Base-by-base conservation (phyloP, 768 basidiomycete species). In the Amanita thiersii region DNA sequence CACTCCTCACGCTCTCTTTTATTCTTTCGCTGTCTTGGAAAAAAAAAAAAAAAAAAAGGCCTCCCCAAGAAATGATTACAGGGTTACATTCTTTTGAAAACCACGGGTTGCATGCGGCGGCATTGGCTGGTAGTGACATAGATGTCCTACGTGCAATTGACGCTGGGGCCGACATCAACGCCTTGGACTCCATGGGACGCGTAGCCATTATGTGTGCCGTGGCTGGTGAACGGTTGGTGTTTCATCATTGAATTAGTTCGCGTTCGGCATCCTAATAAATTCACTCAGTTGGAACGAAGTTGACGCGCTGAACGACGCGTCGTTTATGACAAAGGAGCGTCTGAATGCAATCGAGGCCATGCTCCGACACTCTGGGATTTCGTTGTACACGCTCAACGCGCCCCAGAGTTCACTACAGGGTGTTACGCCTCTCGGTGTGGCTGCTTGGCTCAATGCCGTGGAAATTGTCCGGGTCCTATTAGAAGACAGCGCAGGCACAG, bases 341-440 rank as follows among this genome's bases (percentile, higher is more conserved):
- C 62, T 86, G 37, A 60, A 69, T 31, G 67, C 75, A 32, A 71
- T 88, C 43, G 71, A 70, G 42, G 63, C 68, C 12, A 63, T 86
- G 18, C 59, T 79, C 11, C 59, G 56, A 6, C 78, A 77, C 43
- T 69, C 72, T 1, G 66, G 77, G 35, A 70, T 81, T 9, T 79
- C 82, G 7, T 64, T 89, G 10, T 72, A 72, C 54, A 79, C 81
- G 12, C 63, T 89, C 30, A 88, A 89, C 55, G 76, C 79, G n/a
- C 79, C 85, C 0, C 80, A 81, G 39, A 63, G 65, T 46, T 72
- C 75, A 1, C 76, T 81, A 65, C 77, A 75, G 40, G 83, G 84
- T 24, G 82, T 85, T 5, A 81, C 83, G 1, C 84, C 85, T 8
- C 70, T 89, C 11, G 79, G 82, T 3, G 77, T 86, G 68, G 82